Percentiles rank a stretch among this genome's conserved stretches.
phyloP scores from a whole-genome alignment of 2,329 filamentous ascomycete species.

The Pseudogymnoascus sp. region DNA sequence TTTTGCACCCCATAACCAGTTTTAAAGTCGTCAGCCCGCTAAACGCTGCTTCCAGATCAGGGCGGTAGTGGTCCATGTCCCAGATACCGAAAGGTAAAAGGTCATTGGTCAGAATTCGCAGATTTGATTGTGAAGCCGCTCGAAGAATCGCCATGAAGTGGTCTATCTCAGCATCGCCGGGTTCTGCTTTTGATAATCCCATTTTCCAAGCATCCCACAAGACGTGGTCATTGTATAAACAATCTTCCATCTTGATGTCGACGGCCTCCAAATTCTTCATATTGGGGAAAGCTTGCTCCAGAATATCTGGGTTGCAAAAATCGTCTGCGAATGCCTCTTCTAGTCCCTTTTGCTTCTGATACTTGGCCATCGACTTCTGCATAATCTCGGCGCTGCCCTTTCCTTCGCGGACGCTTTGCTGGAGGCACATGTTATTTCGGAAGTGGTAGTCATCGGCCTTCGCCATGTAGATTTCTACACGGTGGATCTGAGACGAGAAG shows the following conservation, averaged over 20 bases:
- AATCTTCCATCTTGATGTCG: conserved; percentile 15
- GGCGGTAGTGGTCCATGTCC: not conserved
- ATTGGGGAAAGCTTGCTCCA: conserved; percentile 17
- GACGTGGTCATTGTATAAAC: not conserved
- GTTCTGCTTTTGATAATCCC: conserved; percentile 5
- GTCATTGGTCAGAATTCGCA: not conserved
- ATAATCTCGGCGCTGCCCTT: conserved; percentile 23
- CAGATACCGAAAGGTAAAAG: not conserved
- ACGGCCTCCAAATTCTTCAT: conserved; percentile 20
- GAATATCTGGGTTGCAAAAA: conserved; percentile 16
- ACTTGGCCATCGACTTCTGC: conserved; percentile 27
- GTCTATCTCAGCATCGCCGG: not conserved
- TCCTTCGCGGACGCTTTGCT: conserved; percentile 22
- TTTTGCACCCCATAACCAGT: not conserved
- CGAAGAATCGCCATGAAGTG: conserved; percentile 9
- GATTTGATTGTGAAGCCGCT: not conserved
- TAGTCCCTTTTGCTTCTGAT: conserved; percentile 25
- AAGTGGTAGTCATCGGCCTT: conserved; percentile 27
- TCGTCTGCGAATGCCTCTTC: conserved; percentile 22
- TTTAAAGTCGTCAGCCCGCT: not conserved
- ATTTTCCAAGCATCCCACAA: conserved; percentile 2
- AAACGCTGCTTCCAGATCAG: not conserved
- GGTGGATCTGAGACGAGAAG: conserved; percentile 18
- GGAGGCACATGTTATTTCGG: conserved; percentile 25
- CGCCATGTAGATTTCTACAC: conserved; percentile 21